Evolutionary conservation across 2,329 filamentous ascomycete genomes (phyloP).

Genomic region (Cladosporium sp.): DNA sequence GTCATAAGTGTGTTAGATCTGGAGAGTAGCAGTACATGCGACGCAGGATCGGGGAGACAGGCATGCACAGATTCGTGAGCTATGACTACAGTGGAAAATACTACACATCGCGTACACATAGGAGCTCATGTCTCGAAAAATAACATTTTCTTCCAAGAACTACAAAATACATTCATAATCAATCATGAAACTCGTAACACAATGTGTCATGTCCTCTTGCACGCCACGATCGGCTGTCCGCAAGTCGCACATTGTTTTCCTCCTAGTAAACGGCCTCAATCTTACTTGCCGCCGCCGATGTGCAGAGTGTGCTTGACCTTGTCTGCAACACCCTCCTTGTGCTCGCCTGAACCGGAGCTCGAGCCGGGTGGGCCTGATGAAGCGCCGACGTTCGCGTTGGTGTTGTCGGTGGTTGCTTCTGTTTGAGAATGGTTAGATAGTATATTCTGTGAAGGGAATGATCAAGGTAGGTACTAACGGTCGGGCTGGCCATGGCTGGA

Average conservation of each 20-base stretch:
- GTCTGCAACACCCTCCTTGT: conserved; percentile 31
- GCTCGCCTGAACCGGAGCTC: background rate
- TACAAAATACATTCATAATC: background rate
- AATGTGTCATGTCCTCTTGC: background rate
- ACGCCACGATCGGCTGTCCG: background rate
- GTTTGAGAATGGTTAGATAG: background rate
- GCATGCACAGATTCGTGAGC: background rate
- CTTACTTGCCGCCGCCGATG: conserved; percentile 21
- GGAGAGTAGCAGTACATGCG: background rate
- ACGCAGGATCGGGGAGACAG: background rate
- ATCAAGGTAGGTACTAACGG: conserved; percentile 26
- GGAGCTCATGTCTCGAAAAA: background rate
- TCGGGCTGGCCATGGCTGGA: conserved; percentile 31
- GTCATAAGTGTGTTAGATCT: no score
- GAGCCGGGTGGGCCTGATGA: conserved; percentile 6
- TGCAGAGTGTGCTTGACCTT: conserved; percentile 33
- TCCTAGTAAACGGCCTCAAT: background rate
- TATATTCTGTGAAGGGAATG: background rate
- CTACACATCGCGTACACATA: background rate
- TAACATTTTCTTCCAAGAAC: background rate
- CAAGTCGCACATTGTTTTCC: conserved; percentile 11
- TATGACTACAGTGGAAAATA: background rate
- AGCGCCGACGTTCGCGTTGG: conserved; percentile 30
- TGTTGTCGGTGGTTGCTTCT: conserved; percentile 23
- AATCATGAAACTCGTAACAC: background rate